Evolutionary conservation across 2,329 filamentous ascomycete species (phyloP), one percentile per base, ranked within the genome.

Genomic region (Bisporella sp.): DNA sequence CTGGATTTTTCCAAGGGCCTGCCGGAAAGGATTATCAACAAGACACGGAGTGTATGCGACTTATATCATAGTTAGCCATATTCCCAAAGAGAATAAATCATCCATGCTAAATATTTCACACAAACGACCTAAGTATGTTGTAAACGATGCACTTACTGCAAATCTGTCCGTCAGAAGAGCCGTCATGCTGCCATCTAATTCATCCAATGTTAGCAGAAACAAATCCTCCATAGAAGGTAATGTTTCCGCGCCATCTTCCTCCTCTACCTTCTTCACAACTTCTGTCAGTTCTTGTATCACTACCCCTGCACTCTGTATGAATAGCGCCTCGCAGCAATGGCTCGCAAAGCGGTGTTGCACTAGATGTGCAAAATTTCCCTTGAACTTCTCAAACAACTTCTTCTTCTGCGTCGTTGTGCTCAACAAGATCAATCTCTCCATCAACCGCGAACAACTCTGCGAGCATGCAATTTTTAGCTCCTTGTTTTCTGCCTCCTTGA

Each of bases 271-370:
- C 21, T 60, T 59, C 12, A 66, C 67, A 7, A 73, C 71, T 65
- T 76, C 67, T 5, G 71, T 68, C 12, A 88, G 69, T 68, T 96
- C 91, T 54, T 84, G 74, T 11, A 85, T 86, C 37, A 96, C 87
- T 8, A 86, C 71, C 1, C 87, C 85, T 0, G 91, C 91, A 1
- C 88, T 86, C 57, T 87, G 82, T 45, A 91, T 74, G 67, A 99
- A 97, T 32, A 99, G 77, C 30, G 89, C 89, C 71, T 99, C 93
- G 66, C 91, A 96, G 70, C 92, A 97, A 72, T 99, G 93, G 54
- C 91, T 95, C 5, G 93, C 93, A 63, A 99, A 99, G 13, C 93
- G 86, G 70, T 99, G 93, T 66, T 95, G 91, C 47, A 96, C 84
- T 31, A 99, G 78, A 61, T 91, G 85, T 52, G 92, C 73, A 69